Evolutionary conservation across 2,329 filamentous ascomycete genomes (phyloP).

Genomic region (Pseudovirgaria hyperparasitica): DNA sequence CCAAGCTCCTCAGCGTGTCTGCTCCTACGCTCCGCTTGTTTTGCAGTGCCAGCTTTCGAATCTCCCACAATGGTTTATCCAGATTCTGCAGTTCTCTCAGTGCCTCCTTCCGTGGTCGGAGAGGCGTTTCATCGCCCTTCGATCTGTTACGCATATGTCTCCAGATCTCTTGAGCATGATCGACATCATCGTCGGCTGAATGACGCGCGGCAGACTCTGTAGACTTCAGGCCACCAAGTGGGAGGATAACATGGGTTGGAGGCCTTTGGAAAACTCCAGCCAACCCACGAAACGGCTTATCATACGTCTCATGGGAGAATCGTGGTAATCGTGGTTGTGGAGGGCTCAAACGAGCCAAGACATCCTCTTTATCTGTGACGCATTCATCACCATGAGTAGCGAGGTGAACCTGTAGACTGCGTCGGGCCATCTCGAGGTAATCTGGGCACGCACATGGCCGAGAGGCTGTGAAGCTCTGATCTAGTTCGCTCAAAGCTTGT

Average conservation of each 20-base stretch:
- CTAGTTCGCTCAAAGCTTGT: no score
- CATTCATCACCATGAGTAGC: no score
- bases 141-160: slow-evolving; percentile 23
- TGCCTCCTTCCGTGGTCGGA: slow-evolving; percentile 6
- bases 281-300: no score
- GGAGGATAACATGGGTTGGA: slow-evolving; percentile 2
- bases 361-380: no score
- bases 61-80: slow-evolving; percentile 8
- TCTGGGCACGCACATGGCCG: no score
- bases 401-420: no score
- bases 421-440: no score
- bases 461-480: no score
- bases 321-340: no score
- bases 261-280: slow-evolving; percentile 1
- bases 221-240: no score
- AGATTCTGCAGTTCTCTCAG: slow-evolving; percentile 5
- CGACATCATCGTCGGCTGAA: slow-evolving; percentile 6
- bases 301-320: no score
- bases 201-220: not conserved
- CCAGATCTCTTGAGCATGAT: slow-evolving; percentile 25
- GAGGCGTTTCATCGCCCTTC: slow-evolving; percentile 10
- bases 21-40: slow-evolving; percentile 29
- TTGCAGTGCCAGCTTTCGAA: slow-evolving; percentile 19
- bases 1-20: slow-evolving; percentile 25
- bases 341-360: no score